These are phyloP conservation scores for Mallotus nudiflorus DNA, from an alignment of 345 rosid species.

Conservation along the genomic window DNA sequence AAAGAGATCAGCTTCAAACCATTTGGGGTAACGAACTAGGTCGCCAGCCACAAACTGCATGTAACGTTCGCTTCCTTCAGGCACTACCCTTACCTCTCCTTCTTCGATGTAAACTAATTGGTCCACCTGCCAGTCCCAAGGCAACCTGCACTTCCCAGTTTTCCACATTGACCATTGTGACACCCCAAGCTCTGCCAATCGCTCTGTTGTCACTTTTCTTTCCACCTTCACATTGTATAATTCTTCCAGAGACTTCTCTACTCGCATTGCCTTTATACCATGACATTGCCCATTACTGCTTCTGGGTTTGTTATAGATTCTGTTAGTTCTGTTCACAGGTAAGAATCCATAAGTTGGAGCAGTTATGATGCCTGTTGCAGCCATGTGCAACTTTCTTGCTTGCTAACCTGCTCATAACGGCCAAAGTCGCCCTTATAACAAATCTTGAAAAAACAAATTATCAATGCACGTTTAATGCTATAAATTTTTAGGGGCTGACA, in stretches of 20 bases:
- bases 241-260: constrained; percentile 74
- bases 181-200: constrained; percentile 69
- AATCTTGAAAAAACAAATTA: constrained; percentile 1
- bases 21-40: constrained; percentile 86
- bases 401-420: constrained; percentile 13
- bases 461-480: neutral
- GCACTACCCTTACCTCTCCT: constrained; percentile 95
- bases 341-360: constrained; percentile 33
- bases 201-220: constrained; percentile 50
- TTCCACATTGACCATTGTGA: constrained; percentile 87
- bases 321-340: constrained; percentile 29
- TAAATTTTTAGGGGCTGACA: neutral
- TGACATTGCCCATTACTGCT: constrained; percentile 15
- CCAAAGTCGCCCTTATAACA: neutral
- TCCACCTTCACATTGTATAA: constrained; percentile 80
- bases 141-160: constrained; percentile 74
- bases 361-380: constrained; percentile 47
- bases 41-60: constrained; percentile 89
- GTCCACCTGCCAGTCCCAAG: constrained; percentile 97
- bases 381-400: constrained; percentile 6
- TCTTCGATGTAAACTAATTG: constrained; percentile 94
- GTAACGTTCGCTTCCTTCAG: constrained; percentile 72
- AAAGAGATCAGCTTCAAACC: constrained; percentile 93
- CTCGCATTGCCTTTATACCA: constrained; percentile 51
- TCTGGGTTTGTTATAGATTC: constrained; percentile 5